Base-by-base conservation (phyloP, 352 stramenopile genomes). In the Phytophthora pluvialis region DNA sequence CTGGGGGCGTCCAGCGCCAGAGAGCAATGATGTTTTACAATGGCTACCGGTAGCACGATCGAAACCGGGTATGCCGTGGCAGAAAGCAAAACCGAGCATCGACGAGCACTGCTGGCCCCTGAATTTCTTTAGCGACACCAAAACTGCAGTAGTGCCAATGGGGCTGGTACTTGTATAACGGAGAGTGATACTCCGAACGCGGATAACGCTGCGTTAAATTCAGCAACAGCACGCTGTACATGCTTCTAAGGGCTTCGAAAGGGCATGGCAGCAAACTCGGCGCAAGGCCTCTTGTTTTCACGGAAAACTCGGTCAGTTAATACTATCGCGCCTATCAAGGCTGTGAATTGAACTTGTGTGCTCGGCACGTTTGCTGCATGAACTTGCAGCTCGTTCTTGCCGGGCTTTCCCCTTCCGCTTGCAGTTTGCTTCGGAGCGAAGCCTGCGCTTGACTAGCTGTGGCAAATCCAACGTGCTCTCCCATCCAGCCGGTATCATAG, bases 381-480 rank as follows among this genome's bases (percentile, higher is more conserved):
- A 35, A 11, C 31, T 35, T 35, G 31, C 10, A 11, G 31, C 10
- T 28, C n/a, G 28, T 33, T 49, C n/a, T 21, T 32, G 9, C 7
- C 25, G 8, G 26, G 39, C 26, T 47, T 39, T 55, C 21, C 16
- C 5, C 31, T 47, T 39, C 36, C 31, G 7, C 50, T 58, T 58
- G 36, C 21, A 33, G 42, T 36, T 33, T 45, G 45, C 3, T 28
- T 21, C 21, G 15, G 15, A 46, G 33, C 39, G 13, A 64, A 47
- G 45, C 35, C 56, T 56, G 45, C 25, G 42, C 54, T 44, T 57
- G 45, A 32, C 32, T 52, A 35, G 50, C 13, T 50, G 28, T 45
- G 36, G 43, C 60, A 68, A 68, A 68, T 68, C 60, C 46, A 63
- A 56, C 35, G 35, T 62, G 51, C 33, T 62, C 50, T 67, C 49